Percentiles rank a stretch among this genome's conserved stretches.
Conservation (phyloP, 2,329 filamentous ascomycete species). For the Gliomastix tumulicola region DNA sequence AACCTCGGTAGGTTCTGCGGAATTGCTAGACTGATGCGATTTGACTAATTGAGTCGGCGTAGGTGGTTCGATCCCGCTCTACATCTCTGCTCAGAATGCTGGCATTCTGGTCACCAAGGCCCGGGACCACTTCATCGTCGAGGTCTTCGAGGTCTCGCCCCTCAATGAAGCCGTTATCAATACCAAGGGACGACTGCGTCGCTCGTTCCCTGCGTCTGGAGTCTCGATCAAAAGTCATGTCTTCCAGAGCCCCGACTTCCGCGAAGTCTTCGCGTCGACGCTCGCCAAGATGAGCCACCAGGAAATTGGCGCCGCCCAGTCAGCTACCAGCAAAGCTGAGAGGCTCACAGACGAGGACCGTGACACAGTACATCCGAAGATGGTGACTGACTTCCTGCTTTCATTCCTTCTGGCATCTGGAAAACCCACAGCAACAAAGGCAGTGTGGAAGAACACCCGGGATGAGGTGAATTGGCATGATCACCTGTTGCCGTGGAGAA, state of each 20-base stretch:
- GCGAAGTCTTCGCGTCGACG: not conserved
- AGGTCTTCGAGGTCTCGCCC: slow-evolving; percentile 25
- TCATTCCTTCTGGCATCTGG: slow-evolving; percentile 26
- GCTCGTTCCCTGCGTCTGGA: slow-evolving; percentile 16
- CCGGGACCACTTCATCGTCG: slow-evolving; percentile 12
- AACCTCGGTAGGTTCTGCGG: too few species aligned
- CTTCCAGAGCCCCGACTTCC: too few species aligned
- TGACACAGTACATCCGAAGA: slow-evolving; percentile 37
- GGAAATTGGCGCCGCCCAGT: slow-evolving; percentile 6
- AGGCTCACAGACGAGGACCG: slow-evolving; percentile 27
- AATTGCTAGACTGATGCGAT: too few species aligned
- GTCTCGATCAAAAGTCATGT: not conserved
- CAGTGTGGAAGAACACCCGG: slow-evolving; percentile 42
- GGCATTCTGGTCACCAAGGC: slow-evolving; percentile 17
- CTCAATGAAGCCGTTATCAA: slow-evolving; percentile 13
- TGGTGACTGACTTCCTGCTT: slow-evolving; percentile 40
- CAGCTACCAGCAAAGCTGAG: slow-evolving; percentile 26
- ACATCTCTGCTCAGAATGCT: slow-evolving; percentile 25
- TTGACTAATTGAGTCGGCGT: too few species aligned
- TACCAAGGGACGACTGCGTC: slow-evolving; percentile 18
- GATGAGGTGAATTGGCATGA: slow-evolving; percentile 44
- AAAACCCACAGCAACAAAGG: slow-evolving; percentile 5
- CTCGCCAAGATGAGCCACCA: slow-evolving; percentile 19
- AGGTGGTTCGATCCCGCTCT: not conserved
- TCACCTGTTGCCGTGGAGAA: slow-evolving; percentile 17